Evolutionary conservation across 257 asterid species (phyloP).

Genomic region (Prunella vulgaris): DNA sequence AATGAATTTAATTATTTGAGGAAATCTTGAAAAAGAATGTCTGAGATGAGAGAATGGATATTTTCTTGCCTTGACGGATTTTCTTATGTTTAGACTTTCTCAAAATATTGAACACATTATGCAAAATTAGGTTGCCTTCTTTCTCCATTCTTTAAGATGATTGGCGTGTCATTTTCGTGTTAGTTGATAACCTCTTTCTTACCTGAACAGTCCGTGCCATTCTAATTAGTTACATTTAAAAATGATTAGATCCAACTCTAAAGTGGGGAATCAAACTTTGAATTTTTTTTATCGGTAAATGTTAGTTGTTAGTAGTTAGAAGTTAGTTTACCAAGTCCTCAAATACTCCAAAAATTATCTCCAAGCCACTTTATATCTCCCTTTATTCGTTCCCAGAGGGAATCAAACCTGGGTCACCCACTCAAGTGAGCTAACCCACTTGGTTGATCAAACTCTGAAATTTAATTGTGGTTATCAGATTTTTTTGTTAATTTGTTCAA

Average conservation of each 20-base stretch:
- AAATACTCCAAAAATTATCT: no score
- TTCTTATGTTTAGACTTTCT: background rate
- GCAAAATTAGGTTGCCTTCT: background rate
- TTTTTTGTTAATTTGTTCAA: background rate
- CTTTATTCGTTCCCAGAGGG: no score
- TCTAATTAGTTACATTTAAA: background rate
- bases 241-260: background rate
- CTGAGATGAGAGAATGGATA: background rate
- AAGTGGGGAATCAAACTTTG: background rate
- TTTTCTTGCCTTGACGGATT: background rate
- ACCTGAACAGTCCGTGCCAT: constrained; percentile 5
- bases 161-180: background rate
- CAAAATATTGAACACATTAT: background rate
- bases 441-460: background rate
- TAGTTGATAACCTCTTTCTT: background rate
- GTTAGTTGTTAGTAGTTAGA: no score
- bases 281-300: no score
- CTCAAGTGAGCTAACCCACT: no score
- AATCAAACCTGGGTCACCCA: no score
- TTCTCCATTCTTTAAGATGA: background rate
- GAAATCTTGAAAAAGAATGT: background rate
- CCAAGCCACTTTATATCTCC: no score
- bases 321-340: no score
- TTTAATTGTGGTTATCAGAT: background rate
- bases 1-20: background rate